Evolutionary conservation across 2,329 filamentous ascomycete genomes (phyloP), one percentile per base, ranked within the genome.

Genomic region (Phialocephala subalpina): DNA sequence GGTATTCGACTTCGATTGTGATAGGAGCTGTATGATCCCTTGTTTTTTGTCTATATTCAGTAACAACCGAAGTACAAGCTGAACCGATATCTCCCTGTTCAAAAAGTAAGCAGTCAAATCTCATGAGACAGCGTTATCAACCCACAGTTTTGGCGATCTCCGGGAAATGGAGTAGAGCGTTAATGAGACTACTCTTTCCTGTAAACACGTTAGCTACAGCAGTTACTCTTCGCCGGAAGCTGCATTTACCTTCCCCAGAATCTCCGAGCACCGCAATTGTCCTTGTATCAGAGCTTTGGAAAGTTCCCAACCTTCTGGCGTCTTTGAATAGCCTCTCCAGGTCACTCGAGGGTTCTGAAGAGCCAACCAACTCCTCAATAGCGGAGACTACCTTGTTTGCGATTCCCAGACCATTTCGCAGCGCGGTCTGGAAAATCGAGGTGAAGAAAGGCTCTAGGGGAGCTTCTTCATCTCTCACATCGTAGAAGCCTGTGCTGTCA

Each of bases 201-300:
- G 38, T 25, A 45, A 35, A 25, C 20, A 27, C 27, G 45, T 49
- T 27, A 49, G 20, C 11, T 27, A n/a, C 12, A 5, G 45, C 20
- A 2, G 22, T 49, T 49, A 49, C 22, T 27, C 45, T 49, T 25
- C 45, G 11, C 20, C 20, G 22, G 20, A 49, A 5, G 20, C 11
- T 49, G 45, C n/a, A 22, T 25, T 27, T 11, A 49, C 45, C 45
- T 49, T 49, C 45, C 16, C 59, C 59, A 60, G 62, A 64, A 40
- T 66, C 64, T 52, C 64, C 64, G 16, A 66, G 65, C 42, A 69
- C 65, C 14, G 67, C 67, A 60, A 69, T 69, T n/a, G 67, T 69
- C 52, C 65, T 67, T 45, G 65, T 69, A 25, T 66, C 65, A 49
- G 67, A 62, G 60, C 67, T 67, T 42, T 67, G 52, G 62, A 69